These are phyloP conservation scores for Emericellopsis atlantica DNA, from an alignment of 2,329 filamentous ascomycete species.

Conservation along the genomic window DNA sequence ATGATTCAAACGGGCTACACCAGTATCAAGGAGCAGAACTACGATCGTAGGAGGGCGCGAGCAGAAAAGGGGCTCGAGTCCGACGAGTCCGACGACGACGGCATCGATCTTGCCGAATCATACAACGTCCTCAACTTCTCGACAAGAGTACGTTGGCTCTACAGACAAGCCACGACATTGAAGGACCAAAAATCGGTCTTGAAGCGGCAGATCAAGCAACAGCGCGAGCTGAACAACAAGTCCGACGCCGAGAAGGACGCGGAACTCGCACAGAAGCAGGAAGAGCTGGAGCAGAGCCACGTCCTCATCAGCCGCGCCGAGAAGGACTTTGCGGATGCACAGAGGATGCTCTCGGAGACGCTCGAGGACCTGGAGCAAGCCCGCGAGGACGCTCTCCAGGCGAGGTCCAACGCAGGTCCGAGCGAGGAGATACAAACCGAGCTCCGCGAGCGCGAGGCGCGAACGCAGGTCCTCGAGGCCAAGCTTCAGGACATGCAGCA, in stretches of 20 bases:
- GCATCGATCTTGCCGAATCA: slow-evolving; percentile 40
- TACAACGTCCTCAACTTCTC: slow-evolving; percentile 70
- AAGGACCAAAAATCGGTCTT: slow-evolving; percentile 84
- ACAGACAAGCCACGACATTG: slow-evolving; percentile 61
- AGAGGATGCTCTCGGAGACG: slow-evolving; percentile 34
- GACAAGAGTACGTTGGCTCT: slow-evolving; percentile 66
- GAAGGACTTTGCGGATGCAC: slow-evolving; percentile 22
- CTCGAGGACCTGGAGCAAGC: slow-evolving; percentile 32
- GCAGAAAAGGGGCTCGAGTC: slow-evolving; percentile 43
- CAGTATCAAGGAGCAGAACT: slow-evolving; percentile 39
- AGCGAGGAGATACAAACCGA: slow-evolving; percentile 1
- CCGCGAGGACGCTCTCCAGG: slow-evolving; percentile 10
- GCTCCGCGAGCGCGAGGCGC: slow-evolving; percentile 20
- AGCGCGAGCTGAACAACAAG: slow-evolving; percentile 82
- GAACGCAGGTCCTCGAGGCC: slow-evolving; percentile 25
- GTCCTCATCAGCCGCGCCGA: slow-evolving; percentile 21
- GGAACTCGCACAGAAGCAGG: slow-evolving; percentile 45
- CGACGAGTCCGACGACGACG: slow-evolving; percentile 51
- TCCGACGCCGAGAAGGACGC: slow-evolving; percentile 62
- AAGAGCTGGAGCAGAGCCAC: slow-evolving; percentile 37
- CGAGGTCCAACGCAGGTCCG: slow-evolving; percentile 9
- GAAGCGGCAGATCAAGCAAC: slow-evolving; percentile 86
- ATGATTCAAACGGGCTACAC: slow-evolving; percentile 38
- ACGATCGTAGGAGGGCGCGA: slow-evolving; percentile 37
- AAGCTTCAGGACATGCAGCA: slow-evolving; percentile 6